Evolutionary conservation across 345 rosid genomes (phyloP).

Genomic region (Aegle marmelos): DNA sequence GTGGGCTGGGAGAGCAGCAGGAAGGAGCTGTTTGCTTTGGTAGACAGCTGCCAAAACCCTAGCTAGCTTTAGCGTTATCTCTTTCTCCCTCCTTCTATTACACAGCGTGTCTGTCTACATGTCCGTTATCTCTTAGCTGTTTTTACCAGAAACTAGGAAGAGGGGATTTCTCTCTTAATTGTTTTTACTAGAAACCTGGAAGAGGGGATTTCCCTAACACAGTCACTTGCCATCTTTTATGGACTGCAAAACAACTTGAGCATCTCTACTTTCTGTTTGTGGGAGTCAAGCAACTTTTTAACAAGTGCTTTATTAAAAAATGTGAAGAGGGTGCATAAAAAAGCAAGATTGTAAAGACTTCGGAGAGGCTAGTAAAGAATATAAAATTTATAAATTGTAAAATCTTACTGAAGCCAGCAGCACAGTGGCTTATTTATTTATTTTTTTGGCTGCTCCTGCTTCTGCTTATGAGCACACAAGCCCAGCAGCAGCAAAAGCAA

Average conservation of each 20-base stretch:
- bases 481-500: background rate
- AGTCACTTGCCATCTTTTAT: conserved; percentile 16
- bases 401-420: background rate
- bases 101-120: background rate
- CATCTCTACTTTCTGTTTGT: conserved; percentile 33
- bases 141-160: background rate
- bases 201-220: conserved; percentile 18
- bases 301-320: conserved; percentile 18
- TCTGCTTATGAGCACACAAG: background rate
- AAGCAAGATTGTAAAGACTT: background rate
- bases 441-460: background rate
- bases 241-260: conserved; percentile 31
- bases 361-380: background rate
- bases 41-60: background rate
- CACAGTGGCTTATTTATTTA: background rate
- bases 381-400: background rate
- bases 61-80: background rate
- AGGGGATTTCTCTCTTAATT: background rate
- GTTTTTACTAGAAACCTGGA: background rate
- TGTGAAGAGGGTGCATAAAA: conserved; percentile 15
- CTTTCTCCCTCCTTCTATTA: background rate
- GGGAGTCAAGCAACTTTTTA: conserved; percentile 25
- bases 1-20: background rate
- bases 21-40: background rate
- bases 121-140: background rate